phyloP scores from a whole-genome alignment of 106 monocot species.

The Apostasia ramifera region DNA sequence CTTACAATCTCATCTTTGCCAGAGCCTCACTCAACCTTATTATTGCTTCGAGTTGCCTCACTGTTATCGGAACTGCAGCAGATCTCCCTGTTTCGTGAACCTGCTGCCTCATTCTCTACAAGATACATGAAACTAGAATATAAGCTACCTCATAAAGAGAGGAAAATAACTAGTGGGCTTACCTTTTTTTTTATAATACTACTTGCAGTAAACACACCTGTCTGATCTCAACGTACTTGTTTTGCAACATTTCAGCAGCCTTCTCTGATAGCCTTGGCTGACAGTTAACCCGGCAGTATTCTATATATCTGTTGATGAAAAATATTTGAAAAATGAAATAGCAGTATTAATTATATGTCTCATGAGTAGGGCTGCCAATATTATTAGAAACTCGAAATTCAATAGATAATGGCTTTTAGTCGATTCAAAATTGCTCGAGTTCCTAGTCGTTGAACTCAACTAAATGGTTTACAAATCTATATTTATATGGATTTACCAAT shows the following conservation, averaged over 20 bases:
- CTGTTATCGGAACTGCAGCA: slow-evolving; percentile 91
- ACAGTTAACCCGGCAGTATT: slow-evolving; percentile 73
- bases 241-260: slow-evolving; percentile 85
- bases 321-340: neutral
- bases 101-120: slow-evolving; percentile 94
- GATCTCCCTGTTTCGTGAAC: slow-evolving; percentile 80
- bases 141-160: neutral
- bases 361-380: no score
- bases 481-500: no score
- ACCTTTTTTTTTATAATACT: neutral
- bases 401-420: no score
- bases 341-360: neutral
- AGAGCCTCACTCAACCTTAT: slow-evolving; percentile 92
- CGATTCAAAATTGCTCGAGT: no score
- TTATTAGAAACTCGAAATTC: no score
- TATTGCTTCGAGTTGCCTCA: slow-evolving; percentile 99
- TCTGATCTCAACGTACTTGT: slow-evolving; percentile 95
- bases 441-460: no score
- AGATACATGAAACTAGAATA: neutral
- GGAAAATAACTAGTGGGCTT: no score
- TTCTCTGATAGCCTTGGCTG: slow-evolving; percentile 80
- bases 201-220: slow-evolving; percentile 40
- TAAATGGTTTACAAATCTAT: no score
- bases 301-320: slow-evolving; percentile 56
- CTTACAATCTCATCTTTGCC: slow-evolving; percentile 96